Base-by-base conservation (phyloP, 192 early-diverging fungal genomes). In the Entrophospora sp. region DNA sequence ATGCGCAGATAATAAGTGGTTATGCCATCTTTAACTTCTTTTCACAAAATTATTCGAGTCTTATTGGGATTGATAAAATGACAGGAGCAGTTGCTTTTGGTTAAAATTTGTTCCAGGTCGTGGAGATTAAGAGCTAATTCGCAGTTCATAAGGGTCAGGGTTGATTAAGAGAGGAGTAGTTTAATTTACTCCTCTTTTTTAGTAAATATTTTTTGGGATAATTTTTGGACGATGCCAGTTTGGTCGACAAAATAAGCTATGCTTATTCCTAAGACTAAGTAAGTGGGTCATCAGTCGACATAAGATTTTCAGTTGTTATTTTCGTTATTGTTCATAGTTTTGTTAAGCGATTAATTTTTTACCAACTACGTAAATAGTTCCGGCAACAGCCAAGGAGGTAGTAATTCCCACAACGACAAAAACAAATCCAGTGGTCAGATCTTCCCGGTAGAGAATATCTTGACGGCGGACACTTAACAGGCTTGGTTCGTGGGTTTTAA, bases 391-490 rank as follows among this genome's bases (percentile, higher is more conserved):
- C 24, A 49, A 22, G 6, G 48, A 20, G 24, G 18, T 49, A 24
- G 48, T 49, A 9, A 49, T 9, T 6, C 48, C 48, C 5, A n/a
- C 48, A 49, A 49, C 18, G 24, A n/a, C 48, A 49, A 10, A 49
- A 22, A 5, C 48, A 49, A 49, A 49, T 5, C 12, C 6, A n/a
- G 48, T 49, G 5, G 5, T 49, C 5, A 49, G 5, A 49, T 49
- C 48, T 49, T 49, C 48, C 48, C 48, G 48, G 48, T 49, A 49
- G 24, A 49, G 48, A n/a, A 49, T 49, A 10, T 49, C 48, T 49
- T 49, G 5, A 9, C 48, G 48, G 48, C 24, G 48, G 20, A 22
- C 48, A 49, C 6, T 49, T 9, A 49, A 22, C 7, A 49, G 48
- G 6, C 8, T 6, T 6, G 5, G 9, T 5, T 22, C 12, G 18